phyloP scores from a whole-genome alignment of 1,139 yeast species.

The Blastobotrys buckinghamii region DNA sequence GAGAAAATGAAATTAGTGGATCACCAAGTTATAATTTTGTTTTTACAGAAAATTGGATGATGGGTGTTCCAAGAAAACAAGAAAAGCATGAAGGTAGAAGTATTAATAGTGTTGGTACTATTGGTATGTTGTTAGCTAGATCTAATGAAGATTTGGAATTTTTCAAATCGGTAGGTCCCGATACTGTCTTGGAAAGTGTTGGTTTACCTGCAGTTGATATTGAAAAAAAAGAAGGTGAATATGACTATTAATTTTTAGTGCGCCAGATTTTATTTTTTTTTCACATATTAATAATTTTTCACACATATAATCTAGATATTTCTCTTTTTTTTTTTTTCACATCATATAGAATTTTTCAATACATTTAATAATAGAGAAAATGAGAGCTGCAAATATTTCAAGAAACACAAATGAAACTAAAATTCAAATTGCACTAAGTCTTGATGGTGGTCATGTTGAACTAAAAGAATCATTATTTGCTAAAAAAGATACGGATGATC shows the following conservation, averaged over 20 bases:
- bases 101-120: conserved; percentile 72
- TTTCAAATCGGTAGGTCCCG: conserved; percentile 28
- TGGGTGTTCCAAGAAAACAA: conserved; percentile 65
- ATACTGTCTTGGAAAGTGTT: conserved; percentile 45
- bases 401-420: conserved; percentile 90
- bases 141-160: conserved; percentile 43
- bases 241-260: conserved; percentile 16
- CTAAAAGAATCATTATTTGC: conserved; percentile 48
- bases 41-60: conserved; percentile 75
- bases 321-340: neutral
- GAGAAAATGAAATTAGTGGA: conserved; percentile 34
- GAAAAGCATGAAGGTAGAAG: conserved; percentile 43
- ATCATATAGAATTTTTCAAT: neutral
- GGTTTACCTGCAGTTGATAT: conserved; percentile 50
- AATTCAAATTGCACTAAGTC: conserved; percentile 75
- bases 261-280: too few species aligned
- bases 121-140: conserved; percentile 76
- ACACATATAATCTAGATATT: neutral
- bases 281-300: neutral
- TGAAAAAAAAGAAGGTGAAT: conserved; percentile 27
- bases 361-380: neutral
- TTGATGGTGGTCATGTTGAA: conserved; percentile 75
- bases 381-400: conserved; percentile 44
- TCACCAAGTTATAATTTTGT: conserved; percentile 63
- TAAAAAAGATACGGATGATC: conserved; percentile 36